Evolutionary conservation across 495 filamentous ascomycete genomes (phyloP).

Genomic region (Tuber microsphaerosporum): DNA sequence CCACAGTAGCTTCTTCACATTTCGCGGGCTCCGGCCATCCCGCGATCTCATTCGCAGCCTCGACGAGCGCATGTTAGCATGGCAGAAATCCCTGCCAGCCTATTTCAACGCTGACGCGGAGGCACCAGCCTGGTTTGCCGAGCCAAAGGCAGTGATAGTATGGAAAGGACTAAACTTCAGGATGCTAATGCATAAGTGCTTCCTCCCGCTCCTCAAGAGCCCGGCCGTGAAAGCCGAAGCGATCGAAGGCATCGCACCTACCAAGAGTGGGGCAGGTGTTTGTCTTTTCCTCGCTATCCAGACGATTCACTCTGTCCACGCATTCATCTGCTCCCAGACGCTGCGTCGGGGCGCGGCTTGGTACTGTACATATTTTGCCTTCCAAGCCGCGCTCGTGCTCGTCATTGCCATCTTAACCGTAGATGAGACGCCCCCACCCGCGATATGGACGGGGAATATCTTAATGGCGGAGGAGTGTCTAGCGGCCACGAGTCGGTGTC

Average conservation of each 20-base stretch:
- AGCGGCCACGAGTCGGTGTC: constrained; percentile 12
- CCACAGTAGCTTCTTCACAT: constrained; percentile 39
- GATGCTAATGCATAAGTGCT: constrained; percentile 40
- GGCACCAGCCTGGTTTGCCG: constrained; percentile 36
- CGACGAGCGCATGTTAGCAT: constrained; percentile 35
- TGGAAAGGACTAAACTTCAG: constrained; percentile 43
- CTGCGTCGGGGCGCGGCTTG: constrained; percentile 33
- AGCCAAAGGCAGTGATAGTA: constrained; percentile 34
- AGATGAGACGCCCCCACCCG: constrained; percentile 10
- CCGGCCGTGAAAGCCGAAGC: constrained; percentile 11
- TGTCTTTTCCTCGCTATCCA: constrained; percentile 40
- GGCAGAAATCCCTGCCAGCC: constrained; percentile 31
- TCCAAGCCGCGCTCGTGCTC: constrained; percentile 43
- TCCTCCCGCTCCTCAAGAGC: constrained; percentile 29
- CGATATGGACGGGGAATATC: constrained; percentile 16
- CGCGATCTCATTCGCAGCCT: constrained; percentile 33
- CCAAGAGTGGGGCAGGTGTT: constrained; percentile 8
- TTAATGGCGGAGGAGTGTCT: constrained; percentile 22
- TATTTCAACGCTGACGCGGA: constrained; percentile 24
- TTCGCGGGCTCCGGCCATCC: constrained; percentile 27
- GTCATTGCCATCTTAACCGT: constrained; percentile 29
- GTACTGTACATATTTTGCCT: constrained; percentile 44
- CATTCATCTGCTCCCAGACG: constrained; percentile 31
- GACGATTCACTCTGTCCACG: constrained; percentile 33
- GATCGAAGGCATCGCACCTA: background rate